Base-by-base conservation (phyloP, 2,329 filamentous ascomycete genomes). In the Stromatinia cepivora region DNA sequence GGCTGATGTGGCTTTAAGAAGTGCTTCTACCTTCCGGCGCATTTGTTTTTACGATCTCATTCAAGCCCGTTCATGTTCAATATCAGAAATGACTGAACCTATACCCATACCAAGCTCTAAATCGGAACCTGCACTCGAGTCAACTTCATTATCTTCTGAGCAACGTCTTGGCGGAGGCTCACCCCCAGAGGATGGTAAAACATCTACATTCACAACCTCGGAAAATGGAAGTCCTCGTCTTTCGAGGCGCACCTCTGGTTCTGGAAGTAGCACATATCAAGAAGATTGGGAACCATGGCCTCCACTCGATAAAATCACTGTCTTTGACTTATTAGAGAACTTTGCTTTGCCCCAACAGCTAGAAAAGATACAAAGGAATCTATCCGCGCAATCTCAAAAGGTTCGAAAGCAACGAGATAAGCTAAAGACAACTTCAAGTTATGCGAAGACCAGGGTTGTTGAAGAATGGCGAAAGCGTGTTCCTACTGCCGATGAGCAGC, bases 301-400 rank as follows among this genome's bases (percentile, higher is more conserved):
- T 13, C 94, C 94, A 0, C 84, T 97, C 34, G 95, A 99, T 79
- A 91, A 93, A 65, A 84, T 99, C 67, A 94, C 92, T 52, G 88
- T 98, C 70, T 93, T 99, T 76, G 95, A 99, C 78, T 85, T 99
- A 62, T 87, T 99, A 73, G 94, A 97, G 81, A 98, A 97, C 79
- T 88, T 99, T 72, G 92, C 94, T 8, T 84, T 99, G 45, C 91
- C 93, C 1, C 92, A 97, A 77, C 92, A 94, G 75, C 86, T 99
- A 28, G 95, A 98, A 81, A 95, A 92, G 82, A 85, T 97, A 73
- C 94, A 97, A 77, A 90, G 87, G 75, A 91, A 92, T 50, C 85
- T 98, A 70, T 90, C 90, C 39, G 87, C 88, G 7, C 94, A 97
- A 80, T 94, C 89, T 4, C 89, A 95, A 75, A 95, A 92, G 80